Evolutionary conservation across 2,329 filamentous ascomycete species (phyloP), one percentile per base, ranked within the genome.

Genomic region (Aureobasidium lini): DNA sequence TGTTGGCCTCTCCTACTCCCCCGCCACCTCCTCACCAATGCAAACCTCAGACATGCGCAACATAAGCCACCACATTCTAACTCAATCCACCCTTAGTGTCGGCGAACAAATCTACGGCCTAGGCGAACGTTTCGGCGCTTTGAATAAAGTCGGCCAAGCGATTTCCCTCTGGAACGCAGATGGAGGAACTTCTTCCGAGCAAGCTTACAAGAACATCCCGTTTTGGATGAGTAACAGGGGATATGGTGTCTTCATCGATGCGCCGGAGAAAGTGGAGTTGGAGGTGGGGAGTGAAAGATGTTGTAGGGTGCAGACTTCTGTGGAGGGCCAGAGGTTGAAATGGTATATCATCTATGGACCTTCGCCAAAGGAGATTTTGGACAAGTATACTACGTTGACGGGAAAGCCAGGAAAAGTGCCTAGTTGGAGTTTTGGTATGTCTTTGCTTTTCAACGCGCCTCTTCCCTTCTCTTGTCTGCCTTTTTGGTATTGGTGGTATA

Each of bases 191-290:
- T 85, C 81, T 0, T 85, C 81, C 63, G 85, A 88, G 59, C 85
- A 88, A 68, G 84, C 85, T 0, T 89, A 89, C 73, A 89, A 88
- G 74, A 89, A 88, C 67, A 73, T 88, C 2, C 81, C 83, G 0
- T 87, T 88, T 70, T 88, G 83, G 80, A 74, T 88, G 64, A 87
- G 82, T 67, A 88, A 83, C 11, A 78, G 81, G n/a, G 88, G 88
- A 0, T 92, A 91, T 68, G 88, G 88, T 18, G 77, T 91, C 34
- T 90, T 91, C 68, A 82, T 91, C 61, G 87, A 90, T 68, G 83
- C 84, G 6, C 79, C 86, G 0, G 86, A 86, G 23, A 81, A 80
- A 47, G 83, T 90, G 6, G 87, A 88, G 60, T 75, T 90, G 9
- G 88, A 90, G 69, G 79, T 91, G 61, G 87, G 88, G 3, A 89